These are phyloP conservation scores for Salpingoeca rosetta DNA, from an alignment of 78 protist species.

Conservation along the genomic window DNA sequence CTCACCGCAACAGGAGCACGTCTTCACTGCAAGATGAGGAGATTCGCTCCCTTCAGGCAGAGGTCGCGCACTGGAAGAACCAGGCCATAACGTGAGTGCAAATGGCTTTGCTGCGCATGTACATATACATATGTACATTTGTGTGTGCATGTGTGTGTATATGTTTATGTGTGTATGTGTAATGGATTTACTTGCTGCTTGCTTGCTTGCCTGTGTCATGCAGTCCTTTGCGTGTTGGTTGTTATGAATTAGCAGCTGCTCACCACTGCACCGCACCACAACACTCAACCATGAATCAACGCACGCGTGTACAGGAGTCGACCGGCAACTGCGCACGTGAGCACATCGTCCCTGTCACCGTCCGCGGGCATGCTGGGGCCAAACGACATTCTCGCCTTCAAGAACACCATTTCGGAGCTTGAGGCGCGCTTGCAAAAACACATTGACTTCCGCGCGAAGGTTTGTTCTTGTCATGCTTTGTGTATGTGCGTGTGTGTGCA, in stretches of 20 bases:
- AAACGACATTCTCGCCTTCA: background rate
- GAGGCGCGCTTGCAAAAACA: background rate
- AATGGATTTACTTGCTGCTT: no score
- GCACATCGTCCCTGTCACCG: background rate
- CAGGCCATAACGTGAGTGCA: background rate
- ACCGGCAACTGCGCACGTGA: background rate
- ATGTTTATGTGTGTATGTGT: no score
- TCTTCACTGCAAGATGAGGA: conserved; percentile 1
- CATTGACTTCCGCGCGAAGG: background rate
- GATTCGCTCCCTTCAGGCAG: background rate
- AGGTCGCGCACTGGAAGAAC: background rate
- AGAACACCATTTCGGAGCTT: background rate
- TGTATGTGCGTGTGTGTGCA: no score
- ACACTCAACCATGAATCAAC: background rate
- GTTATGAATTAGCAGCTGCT: background rate
- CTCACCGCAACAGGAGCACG: no score
- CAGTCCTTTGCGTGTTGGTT: no score
- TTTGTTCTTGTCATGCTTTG: no score
- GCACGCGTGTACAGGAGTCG: background rate
- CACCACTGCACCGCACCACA: background rate
- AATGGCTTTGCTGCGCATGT: background rate
- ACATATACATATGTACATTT: background rate
- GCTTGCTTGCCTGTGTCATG: no score
- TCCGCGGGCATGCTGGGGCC: background rate
- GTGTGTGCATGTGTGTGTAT: no score